Percentiles rank a stretch among this genome's conserved stretches.
These are phyloP conservation scores for Aphanomyces cochlioides DNA, from an alignment of 352 stramenopile genomes.

Conservation along the genomic window DNA sequence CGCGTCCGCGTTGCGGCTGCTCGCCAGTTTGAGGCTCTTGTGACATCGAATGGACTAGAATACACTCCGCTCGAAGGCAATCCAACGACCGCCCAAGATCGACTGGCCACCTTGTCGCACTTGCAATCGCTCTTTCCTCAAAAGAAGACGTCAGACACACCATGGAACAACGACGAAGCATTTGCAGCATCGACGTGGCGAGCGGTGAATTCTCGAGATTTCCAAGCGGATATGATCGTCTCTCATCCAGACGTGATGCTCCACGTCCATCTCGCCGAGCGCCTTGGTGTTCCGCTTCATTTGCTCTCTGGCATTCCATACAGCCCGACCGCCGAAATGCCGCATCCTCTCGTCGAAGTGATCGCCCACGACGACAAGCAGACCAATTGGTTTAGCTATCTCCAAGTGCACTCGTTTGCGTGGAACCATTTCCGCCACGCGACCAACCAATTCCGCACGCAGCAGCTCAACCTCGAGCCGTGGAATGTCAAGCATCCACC, in stretches of 20 bases:
- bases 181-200: slow-evolving; percentile 19
- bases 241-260: slow-evolving; percentile 60
- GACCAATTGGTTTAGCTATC: neutral
- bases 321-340: slow-evolving; percentile 57
- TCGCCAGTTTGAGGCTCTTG: slow-evolving; percentile 58
- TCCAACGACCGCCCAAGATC: slow-evolving; percentile 43
- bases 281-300: slow-evolving; percentile 64
- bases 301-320: slow-evolving; percentile 54
- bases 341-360: slow-evolving; percentile 42
- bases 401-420: neutral
- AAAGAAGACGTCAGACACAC: neutral
- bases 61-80: slow-evolving; percentile 63
- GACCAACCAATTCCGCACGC: neutral
- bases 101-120: slow-evolving; percentile 39
- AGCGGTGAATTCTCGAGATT: slow-evolving; percentile 36
- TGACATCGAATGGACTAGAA: slow-evolving; percentile 55
- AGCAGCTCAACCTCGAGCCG: neutral
- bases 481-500: neutral
- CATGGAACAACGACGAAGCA: neutral
- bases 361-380: neutral
- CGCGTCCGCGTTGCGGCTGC: slow-evolving; percentile 88
- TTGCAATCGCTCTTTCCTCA: too few relatives aligned
- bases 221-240: slow-evolving; percentile 69
- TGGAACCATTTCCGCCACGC: neutral
- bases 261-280: slow-evolving; percentile 57